These are phyloP conservation scores for Nidula niveotomentosa DNA, from an alignment of 1,284 basidiomycete genomes.

Conservation along the genomic window DNA sequence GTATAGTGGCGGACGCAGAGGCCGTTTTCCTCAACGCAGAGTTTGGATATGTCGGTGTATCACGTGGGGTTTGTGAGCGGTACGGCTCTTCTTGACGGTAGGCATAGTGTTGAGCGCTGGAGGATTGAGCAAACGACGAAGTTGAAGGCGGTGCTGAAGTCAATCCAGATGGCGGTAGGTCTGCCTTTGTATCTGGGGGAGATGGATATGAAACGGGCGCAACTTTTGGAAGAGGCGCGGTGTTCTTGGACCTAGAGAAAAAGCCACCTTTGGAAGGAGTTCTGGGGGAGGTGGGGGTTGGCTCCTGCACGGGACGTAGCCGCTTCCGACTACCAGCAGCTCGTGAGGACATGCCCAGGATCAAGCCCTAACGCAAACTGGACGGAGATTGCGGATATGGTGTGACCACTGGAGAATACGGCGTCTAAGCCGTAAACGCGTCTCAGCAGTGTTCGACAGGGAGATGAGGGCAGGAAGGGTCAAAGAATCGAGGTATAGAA, in stretches of 20 bases:
- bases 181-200: neutral
- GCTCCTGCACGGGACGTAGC: constrained; percentile 3
- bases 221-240: neutral
- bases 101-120: neutral
- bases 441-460: neutral
- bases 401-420: neutral
- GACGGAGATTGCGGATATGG: constrained; percentile 6
- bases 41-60: neutral
- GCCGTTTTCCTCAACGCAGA: neutral
- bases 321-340: constrained; percentile 18
- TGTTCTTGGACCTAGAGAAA: constrained; percentile 14
- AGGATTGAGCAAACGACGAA: neutral
- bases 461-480: neutral
- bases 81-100: neutral
- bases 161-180: neutral
- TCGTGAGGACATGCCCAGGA: constrained; percentile 18
- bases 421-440: neutral
- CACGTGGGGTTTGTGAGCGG: neutral
- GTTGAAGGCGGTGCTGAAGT: neutral
- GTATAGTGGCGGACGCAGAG: neutral
- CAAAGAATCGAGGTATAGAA: neutral
- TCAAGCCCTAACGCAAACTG: constrained; percentile 9
- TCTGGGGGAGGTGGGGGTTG: neutral
- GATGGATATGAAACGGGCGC: neutral
- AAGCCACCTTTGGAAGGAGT: constrained; percentile 12